Evolutionary conservation across 139 green algal genomes (phyloP), one percentile per base, ranked within the genome.

Genomic region (Diplosphaera chodatii): DNA sequence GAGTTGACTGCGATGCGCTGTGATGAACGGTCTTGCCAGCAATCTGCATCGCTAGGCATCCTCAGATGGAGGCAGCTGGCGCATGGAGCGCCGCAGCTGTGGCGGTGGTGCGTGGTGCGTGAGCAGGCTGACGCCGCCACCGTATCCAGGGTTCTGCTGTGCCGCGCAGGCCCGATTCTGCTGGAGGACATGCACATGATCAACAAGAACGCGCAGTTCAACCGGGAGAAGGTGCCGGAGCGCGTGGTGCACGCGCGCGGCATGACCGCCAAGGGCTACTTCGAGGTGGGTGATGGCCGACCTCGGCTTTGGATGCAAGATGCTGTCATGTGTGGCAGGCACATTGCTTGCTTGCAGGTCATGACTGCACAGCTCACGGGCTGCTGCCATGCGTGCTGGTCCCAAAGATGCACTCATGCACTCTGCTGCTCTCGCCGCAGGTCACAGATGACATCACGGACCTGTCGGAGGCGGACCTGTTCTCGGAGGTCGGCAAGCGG

Each of bases 401-500:
- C 8, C n/a, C 13, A 3, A n/a, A 3, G 25, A n/a, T n/a, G n/a
- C n/a, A n/a, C n/a, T n/a, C n/a, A n/a, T 18, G 25, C 10, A 20
- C 10, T 48, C 8, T 10, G 10, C 37, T 1, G 37, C 3, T 33
- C n/a, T 28, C 40, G 2, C 13, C 4, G 20, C 32, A 79, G 74
- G 65, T 87, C 4, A 89, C 83, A 15, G 34, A 89, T 34, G 83
- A 89, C 63, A 74, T 91, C 68, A 83, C 69, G 20, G 32, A 91
- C 73, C 55, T 91, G 40, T 82, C 78, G 33, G 82, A 48, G 25
- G 85, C 85, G 3, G 84, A 85, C 62, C 76, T 91, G 33, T 73
- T 91, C 31, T 75, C 75, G 27, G 65, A 59, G 4, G 68, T 79
- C 23, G 85, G 86, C 71, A 81, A 84, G 64, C 75, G 74, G 59